Evolutionary conservation across 129 eudicot genomes (phyloP).

Genomic region (Tanacetum coccineum): DNA sequence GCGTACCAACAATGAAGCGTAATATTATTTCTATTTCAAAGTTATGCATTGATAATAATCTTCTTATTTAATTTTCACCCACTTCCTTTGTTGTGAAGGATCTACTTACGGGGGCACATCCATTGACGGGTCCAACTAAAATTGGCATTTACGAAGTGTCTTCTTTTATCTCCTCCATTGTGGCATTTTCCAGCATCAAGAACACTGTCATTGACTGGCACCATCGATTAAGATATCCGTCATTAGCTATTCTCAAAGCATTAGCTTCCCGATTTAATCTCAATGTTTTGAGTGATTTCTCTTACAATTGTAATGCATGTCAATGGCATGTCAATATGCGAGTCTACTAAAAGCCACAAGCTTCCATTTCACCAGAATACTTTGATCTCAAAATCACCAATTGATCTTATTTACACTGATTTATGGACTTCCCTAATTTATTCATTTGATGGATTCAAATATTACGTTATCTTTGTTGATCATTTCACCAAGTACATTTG

Average conservation of each 20-base stretch:
- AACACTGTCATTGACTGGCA: background rate
- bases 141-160: background rate
- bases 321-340: no score
- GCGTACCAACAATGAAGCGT: background rate
- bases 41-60: background rate
- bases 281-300: background rate
- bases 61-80: background rate
- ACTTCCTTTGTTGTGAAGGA: slow-evolving; percentile 1
- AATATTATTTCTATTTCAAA: background rate
- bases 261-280: background rate
- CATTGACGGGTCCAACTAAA: background rate
- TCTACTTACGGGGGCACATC: background rate
- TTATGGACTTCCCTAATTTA: no score
- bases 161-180: background rate
- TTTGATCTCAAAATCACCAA: background rate
- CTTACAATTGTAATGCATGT: slow-evolving; percentile 16
- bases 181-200: background rate
- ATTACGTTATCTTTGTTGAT: no score
- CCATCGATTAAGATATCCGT: slow-evolving; percentile 3
- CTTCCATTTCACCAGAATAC: background rate
- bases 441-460: no score
- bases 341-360: slow-evolving; percentile 6
- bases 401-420: no score
- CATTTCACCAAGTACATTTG: no score
- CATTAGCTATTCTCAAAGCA: background rate